Evolutionary conservation across 2,329 filamentous ascomycete genomes (phyloP).

Genomic region (Paecilomyces dactylethromorphus): DNA sequence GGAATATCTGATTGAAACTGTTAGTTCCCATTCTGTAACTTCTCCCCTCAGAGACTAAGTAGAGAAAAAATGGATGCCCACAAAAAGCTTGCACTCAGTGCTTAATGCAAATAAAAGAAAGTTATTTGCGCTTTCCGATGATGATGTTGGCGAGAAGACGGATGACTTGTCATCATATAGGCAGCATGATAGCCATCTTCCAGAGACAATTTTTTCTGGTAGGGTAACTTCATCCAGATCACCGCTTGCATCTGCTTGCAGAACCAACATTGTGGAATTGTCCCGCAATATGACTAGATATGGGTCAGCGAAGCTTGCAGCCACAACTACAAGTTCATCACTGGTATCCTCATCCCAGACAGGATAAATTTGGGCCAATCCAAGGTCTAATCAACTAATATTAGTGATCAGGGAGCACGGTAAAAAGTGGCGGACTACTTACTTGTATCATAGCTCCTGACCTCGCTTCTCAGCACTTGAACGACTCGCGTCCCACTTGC

Average conservation of each 20-base stretch:
- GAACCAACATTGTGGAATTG: conserved; percentile 72
- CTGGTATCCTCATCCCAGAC: conserved; percentile 88
- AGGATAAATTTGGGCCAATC: conserved; percentile 82
- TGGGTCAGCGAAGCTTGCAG: conserved; percentile 78
- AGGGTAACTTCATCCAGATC: conserved; percentile 79
- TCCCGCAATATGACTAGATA: conserved; percentile 79
- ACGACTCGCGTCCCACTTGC: conserved; percentile 75
- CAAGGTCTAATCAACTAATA: conserved; percentile 56
- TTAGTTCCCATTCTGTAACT: conserved; percentile 7
- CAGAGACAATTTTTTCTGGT: conserved; percentile 51
- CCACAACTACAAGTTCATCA: conserved; percentile 65
- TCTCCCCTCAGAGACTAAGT: not conserved
- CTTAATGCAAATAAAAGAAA: conserved; percentile 73
- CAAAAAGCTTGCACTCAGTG: conserved; percentile 65
- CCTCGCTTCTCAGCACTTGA: conserved; percentile 78
- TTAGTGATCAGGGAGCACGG: conserved; percentile 4
- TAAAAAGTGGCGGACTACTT: conserved; percentile 31
- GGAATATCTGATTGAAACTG: conserved; percentile 57
- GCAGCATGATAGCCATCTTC: conserved; percentile 76
- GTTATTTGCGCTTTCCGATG: conserved; percentile 34
- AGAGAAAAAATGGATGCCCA: conserved; percentile 37
- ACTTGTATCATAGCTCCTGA: conserved; percentile 87
- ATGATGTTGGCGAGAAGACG: conserved; percentile 41
- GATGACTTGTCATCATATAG: conserved; percentile 65
- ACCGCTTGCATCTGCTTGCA: conserved; percentile 70